A percentile compares a stretch with the other conserved stretches of the same genome.
Evolutionary conservation across 2,329 filamentous ascomycete species (phyloP).

Genomic region (Claviceps purpurea): DNA sequence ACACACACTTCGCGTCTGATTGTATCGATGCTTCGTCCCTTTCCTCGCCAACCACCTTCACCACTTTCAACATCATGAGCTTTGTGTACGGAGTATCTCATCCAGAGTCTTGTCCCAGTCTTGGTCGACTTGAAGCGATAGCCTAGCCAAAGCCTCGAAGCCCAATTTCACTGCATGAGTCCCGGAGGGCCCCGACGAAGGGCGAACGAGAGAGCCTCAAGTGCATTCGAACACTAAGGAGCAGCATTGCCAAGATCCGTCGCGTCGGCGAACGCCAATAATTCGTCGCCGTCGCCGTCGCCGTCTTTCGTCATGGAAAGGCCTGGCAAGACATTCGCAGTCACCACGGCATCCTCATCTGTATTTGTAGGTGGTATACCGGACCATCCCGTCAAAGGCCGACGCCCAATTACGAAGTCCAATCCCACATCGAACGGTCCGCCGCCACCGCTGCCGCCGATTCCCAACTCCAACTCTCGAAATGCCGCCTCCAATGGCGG

Average conservation of each 20-base stretch:
- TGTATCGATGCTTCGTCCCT: not conserved
- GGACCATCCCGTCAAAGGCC: constrained; percentile 26
- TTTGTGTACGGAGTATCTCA: constrained; percentile 10
- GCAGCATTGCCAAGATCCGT: constrained; percentile 2
- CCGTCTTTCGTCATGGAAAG: constrained; percentile 20
- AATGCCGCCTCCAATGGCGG: constrained; percentile 32
- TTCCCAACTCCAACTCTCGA: constrained; percentile 33
- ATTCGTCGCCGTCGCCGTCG: constrained; percentile 7
- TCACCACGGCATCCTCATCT: constrained; percentile 11
- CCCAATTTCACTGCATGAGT: constrained; percentile 8
- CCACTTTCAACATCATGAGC: constrained; percentile 17
- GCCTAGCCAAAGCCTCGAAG: not conserved
- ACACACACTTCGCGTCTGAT: not conserved
- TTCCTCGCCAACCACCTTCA: constrained; percentile 1
- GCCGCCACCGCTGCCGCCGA: constrained; percentile 26
- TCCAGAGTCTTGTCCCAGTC: constrained; percentile 13
- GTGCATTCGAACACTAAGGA: constrained; percentile 7
- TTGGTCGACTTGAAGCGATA: constrained; percentile 16
- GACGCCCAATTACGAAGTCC: constrained; percentile 25
- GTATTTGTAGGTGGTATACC: constrained; percentile 22
- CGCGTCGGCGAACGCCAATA: constrained; percentile 4
- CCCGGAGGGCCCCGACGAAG: constrained; percentile 7
- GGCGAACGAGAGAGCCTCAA: constrained; percentile 11
- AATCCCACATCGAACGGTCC: constrained; percentile 26
- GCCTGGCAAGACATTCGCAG: constrained; percentile 18